Conservation (phyloP, 805 yeast genomes). For the Nakazawaea peltata region DNA sequence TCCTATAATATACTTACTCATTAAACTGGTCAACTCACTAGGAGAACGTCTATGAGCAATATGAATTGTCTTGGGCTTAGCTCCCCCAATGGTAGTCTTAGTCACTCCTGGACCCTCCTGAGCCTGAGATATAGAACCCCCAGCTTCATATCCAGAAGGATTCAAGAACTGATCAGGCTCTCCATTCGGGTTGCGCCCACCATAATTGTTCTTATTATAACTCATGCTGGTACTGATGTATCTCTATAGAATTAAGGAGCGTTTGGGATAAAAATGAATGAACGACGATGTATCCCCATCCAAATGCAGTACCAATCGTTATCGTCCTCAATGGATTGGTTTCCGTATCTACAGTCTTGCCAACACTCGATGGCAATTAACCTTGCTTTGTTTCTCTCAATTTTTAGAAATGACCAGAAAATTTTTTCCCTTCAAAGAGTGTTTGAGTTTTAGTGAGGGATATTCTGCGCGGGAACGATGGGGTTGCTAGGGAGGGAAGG, state of each 20-base stretch:
- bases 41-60: conserved; percentile 97
- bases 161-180: conserved; percentile 4
- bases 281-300: background rate
- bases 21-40: conserved; percentile 85
- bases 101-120: conserved; percentile 11
- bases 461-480: no score
- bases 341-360: no score
- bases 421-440: no score
- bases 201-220: conserved; percentile 1
- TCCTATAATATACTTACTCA: conserved; percentile 42
- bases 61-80: conserved; percentile 56
- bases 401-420: no score
- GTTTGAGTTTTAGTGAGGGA: no score
- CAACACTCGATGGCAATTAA: no score
- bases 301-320: no score
- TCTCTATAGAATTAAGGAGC: no score
- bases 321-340: no score
- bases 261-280: no score
- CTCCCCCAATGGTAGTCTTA: conserved; percentile 24
- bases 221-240: conserved; percentile 4
- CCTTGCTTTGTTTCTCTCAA: no score
- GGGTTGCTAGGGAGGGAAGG: no score
- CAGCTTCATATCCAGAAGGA: background rate
- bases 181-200: background rate
- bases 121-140: background rate